Percentiles rank a stretch among this genome's conserved stretches.
Conservation (phyloP, 2,329 filamentous ascomycete genomes). For the Phyllosticta citribraziliensis region DNA sequence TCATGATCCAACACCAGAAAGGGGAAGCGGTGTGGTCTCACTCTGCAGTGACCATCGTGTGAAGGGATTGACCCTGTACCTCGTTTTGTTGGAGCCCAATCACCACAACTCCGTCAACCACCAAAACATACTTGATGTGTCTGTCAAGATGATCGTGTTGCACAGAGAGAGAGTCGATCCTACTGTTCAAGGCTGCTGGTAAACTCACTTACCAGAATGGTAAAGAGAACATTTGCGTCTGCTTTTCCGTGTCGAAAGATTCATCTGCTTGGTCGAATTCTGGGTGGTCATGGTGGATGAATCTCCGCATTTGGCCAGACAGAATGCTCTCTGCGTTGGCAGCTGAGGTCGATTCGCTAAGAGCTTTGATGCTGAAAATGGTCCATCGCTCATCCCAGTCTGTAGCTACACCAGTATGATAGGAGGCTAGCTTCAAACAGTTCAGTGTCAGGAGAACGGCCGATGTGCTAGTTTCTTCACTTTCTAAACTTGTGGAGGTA, state of each 20-base stretch:
- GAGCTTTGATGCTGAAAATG: not conserved
- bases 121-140: not conserved
- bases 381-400: not conserved
- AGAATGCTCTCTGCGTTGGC: not conserved
- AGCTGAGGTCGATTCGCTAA: not conserved
- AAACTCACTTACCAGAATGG: too few species aligned
- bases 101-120: not conserved
- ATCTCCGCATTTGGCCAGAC: too few species aligned
- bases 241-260: too few species aligned
- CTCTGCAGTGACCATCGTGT: not conserved
- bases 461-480: not conserved
- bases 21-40: not conserved
- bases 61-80: not conserved
- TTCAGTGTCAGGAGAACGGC: not conserved
- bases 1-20: not conserved
- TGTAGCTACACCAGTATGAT: not conserved
- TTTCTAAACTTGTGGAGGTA: not conserved
- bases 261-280: too few species aligned
- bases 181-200: too few species aligned
- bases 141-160: not conserved
- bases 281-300: too few species aligned
- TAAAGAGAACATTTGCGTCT: too few species aligned
- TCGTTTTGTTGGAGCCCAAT: not conserved
- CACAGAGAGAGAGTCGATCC: not conserved
- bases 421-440: not conserved